Conservation (phyloP, 495 filamentous ascomycete species). For the Penicillium fimorum region DNA sequence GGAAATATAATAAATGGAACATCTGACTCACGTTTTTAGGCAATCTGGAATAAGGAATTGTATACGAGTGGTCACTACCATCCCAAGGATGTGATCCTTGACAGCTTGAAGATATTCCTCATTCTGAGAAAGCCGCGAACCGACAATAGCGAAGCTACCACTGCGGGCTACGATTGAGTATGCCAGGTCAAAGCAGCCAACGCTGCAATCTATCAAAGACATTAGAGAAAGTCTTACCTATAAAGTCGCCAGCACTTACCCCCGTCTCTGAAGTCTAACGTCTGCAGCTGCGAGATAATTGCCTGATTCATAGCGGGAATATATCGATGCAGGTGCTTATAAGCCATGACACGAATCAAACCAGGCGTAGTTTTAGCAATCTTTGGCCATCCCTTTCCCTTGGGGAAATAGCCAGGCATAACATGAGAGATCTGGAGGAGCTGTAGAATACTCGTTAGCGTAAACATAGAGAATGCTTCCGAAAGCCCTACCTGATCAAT, state of each 20-base stretch:
- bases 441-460: constrained; percentile 1
- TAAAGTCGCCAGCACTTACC: constrained; percentile 9
- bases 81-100: constrained; percentile 28
- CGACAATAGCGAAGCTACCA: constrained; percentile 25
- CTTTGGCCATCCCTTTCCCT: constrained; percentile 23
- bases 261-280: constrained; percentile 6
- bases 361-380: constrained; percentile 28
- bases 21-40: constrained; percentile 14
- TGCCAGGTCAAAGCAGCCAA: constrained; percentile 26
- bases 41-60: constrained; percentile 27
- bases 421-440: constrained; percentile 30
- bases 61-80: constrained; percentile 27
- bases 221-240: neutral
- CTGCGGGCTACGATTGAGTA: constrained; percentile 29
- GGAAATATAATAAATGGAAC: neutral
- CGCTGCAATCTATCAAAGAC: constrained; percentile 14
- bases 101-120: constrained; percentile 28
- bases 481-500: constrained; percentile 25
- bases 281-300: constrained; percentile 19
- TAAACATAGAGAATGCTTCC: neutral
- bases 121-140: constrained; percentile 20
- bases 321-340: constrained; percentile 24
- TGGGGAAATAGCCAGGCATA: constrained; percentile 30
- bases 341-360: constrained; percentile 23
- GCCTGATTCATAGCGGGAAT: constrained; percentile 23